Base-by-base conservation (phyloP, 352 stramenopile genomes). In the Elongisporangium undulatum region DNA sequence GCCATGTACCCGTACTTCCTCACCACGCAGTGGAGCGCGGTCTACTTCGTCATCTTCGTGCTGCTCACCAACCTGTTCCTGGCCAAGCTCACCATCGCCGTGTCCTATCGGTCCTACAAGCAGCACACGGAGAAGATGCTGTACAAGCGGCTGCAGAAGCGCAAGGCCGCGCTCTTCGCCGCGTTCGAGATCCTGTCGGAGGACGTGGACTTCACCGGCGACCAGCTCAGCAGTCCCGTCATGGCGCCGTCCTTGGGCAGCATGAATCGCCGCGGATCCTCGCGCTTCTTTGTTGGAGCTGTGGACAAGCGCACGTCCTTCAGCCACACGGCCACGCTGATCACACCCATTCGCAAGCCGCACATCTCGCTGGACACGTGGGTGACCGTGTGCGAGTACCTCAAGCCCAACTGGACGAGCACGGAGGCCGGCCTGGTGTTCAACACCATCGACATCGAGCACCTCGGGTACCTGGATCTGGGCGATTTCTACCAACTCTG, bases 91-190 rank as follows among this genome's bases (percentile, higher is more conserved):
- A 91, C 82, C 23, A 94, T 94, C 55, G 81, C 85, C 59, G 85
- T 90, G 20, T 90, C 80, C 16, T 94, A 92, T 68, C 82, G 84
- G 56, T 90, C 80, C 20, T 94, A 94, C 79, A 90, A 91, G 70
- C 77, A 89, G 22, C 85, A 94, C 71, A 94, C 80, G 1, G 85
- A 94, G 57, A 85, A 70, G 51, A 94, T 92, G 82, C 65, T 94
- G 8, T 92, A 83, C 76, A 94, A 94, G 67, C 78, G 82, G 0
- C 66, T 94, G 49, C 82, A 94, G 69, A 94, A 94, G 65, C 85
- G 82, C 50, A 94, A 94, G 56, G 82, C 84, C 0, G 85, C 85
- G 15, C 58, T 94, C 4, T 88, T 74, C 39, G 84, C 84, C 2
- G 85, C 85, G 9, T 94, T 94, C 45, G 85, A 92, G 20, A 83